Base-by-base conservation (phyloP, 441 rosid species). In the Jatropha multifida region DNA sequence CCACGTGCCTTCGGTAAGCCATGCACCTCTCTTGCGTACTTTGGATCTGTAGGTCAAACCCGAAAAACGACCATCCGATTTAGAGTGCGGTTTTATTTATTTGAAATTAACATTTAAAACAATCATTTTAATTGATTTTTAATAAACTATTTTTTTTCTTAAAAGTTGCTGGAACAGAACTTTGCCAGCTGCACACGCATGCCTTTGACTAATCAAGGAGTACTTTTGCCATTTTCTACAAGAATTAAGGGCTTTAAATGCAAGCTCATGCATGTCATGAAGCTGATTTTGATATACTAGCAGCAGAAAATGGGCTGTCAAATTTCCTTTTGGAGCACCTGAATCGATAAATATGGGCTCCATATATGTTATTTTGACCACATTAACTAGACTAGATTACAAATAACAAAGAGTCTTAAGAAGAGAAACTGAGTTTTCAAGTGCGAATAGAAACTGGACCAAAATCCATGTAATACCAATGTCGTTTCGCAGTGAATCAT, bases 1-100 rank as follows among this genome's bases (percentile, higher is more conserved):
- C 71, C 79, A 74, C 68, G 49, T 81, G 72, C 58, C 76, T 51
- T 12, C 12, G 2, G 14, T 15, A 40, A 78, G 73, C 63, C 81
- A 70, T 74, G 81, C 78, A 42, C 46, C 46, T 42, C 4, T 32
- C 32, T 32, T 32, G 32, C 32, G 32, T 32, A 2, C 32, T 32
- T 32, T 26, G 12, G 37, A 61, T 32, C 65, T 61, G n/a, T 27
- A 40, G 42, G 65, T 61, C 10, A 32, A 10, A 60, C 46, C 46
- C 9, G 8, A 42, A 42, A 42, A 42, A 42, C 5, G 46, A 8
- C 46, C 8, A 1, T 42, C 46, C 7, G 37, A 4, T 51, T 51
- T 3, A 3, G 55, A 51, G 2, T 51, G 55, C 7, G 13, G 55
- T 51, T 51, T 11, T 51, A 10, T 13, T 51, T 8, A 38, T 32